Conservation (phyloP, 2,329 filamentous ascomycete species). For the Dactylellina haptotyla region DNA sequence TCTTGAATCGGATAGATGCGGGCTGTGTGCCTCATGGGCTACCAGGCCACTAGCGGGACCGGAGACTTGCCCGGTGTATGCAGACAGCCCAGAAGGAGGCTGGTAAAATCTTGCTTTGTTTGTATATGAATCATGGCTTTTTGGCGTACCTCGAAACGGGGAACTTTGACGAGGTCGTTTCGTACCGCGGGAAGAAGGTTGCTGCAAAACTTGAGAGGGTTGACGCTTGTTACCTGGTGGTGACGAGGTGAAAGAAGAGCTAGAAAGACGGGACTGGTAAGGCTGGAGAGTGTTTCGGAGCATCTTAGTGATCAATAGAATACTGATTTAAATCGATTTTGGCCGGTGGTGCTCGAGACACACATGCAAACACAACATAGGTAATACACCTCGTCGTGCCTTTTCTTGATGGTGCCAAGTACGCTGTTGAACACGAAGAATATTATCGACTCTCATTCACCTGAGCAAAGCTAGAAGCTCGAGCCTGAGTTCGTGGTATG, state of each 20-base stretch:
- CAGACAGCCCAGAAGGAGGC: slow-evolving; percentile 12
- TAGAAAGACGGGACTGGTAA: neutral
- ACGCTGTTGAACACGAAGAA: too few relatives aligned
- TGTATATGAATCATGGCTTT: neutral
- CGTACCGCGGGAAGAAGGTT: slow-evolving; percentile 3
- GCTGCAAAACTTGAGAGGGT: neutral
- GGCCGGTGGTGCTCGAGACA: neutral
- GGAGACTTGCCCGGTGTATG: neutral
- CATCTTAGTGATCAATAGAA: slow-evolving; percentile 8
- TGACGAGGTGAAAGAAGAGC: slow-evolving; percentile 18
- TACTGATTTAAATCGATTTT: neutral
- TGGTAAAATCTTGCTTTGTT: neutral
- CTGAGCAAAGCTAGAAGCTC: too few relatives aligned
- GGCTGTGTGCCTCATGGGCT: neutral
- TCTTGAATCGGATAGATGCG: neutral
- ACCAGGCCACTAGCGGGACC: neutral
- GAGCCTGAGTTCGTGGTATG: too few relatives aligned
- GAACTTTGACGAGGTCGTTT: slow-evolving; percentile 35
- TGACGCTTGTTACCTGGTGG: slow-evolving; percentile 8
- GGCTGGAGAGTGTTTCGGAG: slow-evolving; percentile 35
- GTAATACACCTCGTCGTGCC: too few relatives aligned
- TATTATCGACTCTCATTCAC: too few relatives aligned
- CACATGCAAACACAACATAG: too few relatives aligned
- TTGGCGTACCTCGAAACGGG: slow-evolving; percentile 36
- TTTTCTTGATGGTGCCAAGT: too few relatives aligned